Base-by-base conservation (phyloP, 306 rosid genomes). In the Glycine tomentella region DNA sequence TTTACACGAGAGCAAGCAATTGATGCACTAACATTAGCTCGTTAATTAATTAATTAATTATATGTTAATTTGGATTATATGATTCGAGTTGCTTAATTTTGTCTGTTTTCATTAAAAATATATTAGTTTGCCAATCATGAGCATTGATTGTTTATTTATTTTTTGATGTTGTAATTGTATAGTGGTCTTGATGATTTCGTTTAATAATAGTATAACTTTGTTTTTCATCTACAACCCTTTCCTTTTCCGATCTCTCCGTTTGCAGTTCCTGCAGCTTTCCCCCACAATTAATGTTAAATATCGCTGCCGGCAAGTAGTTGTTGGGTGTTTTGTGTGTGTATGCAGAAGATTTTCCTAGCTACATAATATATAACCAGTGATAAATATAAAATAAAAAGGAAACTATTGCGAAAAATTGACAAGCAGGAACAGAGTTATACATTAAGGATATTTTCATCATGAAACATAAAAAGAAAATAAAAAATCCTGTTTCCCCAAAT, bases 1-100 rank as follows among this genome's bases (percentile, higher is more conserved):
- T 51, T 59, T 42, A 65, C 15, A 16, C 6, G 10, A 51, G 11
- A 61, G 8, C 50, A 38, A 70, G 42, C 56, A 34, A 42, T 20
- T 4, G 20, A 61, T 68, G 34, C 50, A 69, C 77, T 58, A 58
- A 82, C 81, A 10, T 69, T 42, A 66, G 25, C 14, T 66, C 34
- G 40, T 31, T 61, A 65, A 64, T 67, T 67, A 3, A 64, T 67
- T 67, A 1, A 25, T 25, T 25, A 25, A 25, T 25, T 25, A 3
- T 45, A 42, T 68, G n/a, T 38, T 25, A 25, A 25, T 25, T 13
- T 63, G 17, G 25, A 64, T 64, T 9, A 2, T 72, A 13, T 71
- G 11, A 11, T 48, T 77, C 1, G 4, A 67, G 13, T 68, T 68
- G 36, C 12, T 34, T 25, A 25, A 25, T 25, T 25, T 36, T 48